Percentiles rank a stretch among this genome's conserved stretches.
These are phyloP conservation scores for Boletus huronensis DNA, from an alignment of 768 basidiomycete species.

Conservation along the genomic window DNA sequence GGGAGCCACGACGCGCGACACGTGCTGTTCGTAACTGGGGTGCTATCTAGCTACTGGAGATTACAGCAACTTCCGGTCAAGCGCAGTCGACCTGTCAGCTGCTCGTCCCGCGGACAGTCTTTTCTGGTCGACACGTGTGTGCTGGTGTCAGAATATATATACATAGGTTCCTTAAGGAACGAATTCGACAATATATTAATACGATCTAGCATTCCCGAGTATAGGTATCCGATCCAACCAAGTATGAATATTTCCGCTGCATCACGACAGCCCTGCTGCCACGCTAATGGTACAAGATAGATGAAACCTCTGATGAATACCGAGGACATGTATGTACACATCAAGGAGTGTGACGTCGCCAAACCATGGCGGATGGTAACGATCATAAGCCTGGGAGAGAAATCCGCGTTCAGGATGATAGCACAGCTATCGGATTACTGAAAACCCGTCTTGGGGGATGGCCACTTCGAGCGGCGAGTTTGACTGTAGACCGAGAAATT, in stretches of 20 bases:
- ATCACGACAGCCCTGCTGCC: slow-evolving; percentile 15
- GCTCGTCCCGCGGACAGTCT: background rate
- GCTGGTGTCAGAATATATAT: background rate
- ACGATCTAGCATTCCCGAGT: background rate
- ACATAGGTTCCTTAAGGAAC: background rate
- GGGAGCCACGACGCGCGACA: background rate
- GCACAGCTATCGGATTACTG: slow-evolving; percentile 16
- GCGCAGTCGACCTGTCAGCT: background rate
- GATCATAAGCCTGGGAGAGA: slow-evolving; percentile 7
- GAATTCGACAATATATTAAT: background rate
- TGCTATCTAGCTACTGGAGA: slow-evolving; percentile 2
- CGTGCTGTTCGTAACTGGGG: background rate
- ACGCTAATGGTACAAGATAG: slow-evolving; percentile 19
- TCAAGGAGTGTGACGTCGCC: slow-evolving; percentile 13
- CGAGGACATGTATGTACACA: slow-evolving; percentile 7
- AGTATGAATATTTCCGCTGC: slow-evolving; percentile 1
- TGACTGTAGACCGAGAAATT: slow-evolving; percentile 25
- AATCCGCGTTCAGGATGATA: slow-evolving; percentile 6
- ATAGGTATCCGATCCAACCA: slow-evolving; percentile 2
- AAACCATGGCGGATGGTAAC: background rate
- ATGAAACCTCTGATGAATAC: slow-evolving; percentile 1
- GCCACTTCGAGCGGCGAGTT: slow-evolving; percentile 28
- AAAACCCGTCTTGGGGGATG: slow-evolving; percentile 20
- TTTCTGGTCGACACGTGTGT: background rate
- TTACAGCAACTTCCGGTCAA: background rate